Evolutionary conservation across 1,284 basidiomycete genomes (phyloP), one percentile per base, ranked within the genome.

Genomic region (Apiotrichum brassicae): DNA sequence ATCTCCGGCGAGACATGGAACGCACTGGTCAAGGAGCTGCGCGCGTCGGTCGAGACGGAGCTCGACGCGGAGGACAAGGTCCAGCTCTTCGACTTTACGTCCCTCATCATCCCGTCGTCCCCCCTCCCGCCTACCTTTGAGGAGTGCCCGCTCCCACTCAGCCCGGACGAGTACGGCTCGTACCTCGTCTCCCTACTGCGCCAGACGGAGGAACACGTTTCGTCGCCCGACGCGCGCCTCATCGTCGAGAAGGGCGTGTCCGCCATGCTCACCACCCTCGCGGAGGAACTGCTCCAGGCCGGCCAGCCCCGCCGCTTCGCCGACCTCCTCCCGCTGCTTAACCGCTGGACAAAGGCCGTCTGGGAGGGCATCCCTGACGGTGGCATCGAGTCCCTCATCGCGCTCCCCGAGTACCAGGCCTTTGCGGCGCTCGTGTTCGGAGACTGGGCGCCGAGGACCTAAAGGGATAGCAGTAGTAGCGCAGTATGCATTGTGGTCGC

Each of bases 391-490:
- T 64, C 58, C 7, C 36, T 72, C 45, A 49, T 69, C 34, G 53
- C 59, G 7, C 48, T 68, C 13, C 59, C 60, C 18, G 70, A 72
- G 44, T 68, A 59, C 45, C 68, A 72, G 57, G 60, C 60, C 4
- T 72, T 73, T 52, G 61, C 69, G 6, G 70, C 70, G 0, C 57
- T 74, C 43, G 61, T 74, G 20, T 74, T 72, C 59, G 72, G 68
- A 9, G 72, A 74, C 59, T 73, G 70, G 70, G 68, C 70, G 20
- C 58, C 60, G 20, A 24, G 53, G 46, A 32, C 32, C 16, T 34
- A 48, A n/a, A 12, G 38, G 11, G 26, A 16, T 8, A 30, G 28
- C 28, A 30, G 28, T 14, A 30, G 28, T 30, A 30, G 14, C 28
- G 14, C 28, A 9, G 28, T 30, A 30, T 30, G 28, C 28, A 30